Percentiles rank a stretch among this genome's conserved stretches.
Evolutionary conservation across 495 filamentous ascomycete genomes (phyloP).

Genomic region (Tuber borchii): DNA sequence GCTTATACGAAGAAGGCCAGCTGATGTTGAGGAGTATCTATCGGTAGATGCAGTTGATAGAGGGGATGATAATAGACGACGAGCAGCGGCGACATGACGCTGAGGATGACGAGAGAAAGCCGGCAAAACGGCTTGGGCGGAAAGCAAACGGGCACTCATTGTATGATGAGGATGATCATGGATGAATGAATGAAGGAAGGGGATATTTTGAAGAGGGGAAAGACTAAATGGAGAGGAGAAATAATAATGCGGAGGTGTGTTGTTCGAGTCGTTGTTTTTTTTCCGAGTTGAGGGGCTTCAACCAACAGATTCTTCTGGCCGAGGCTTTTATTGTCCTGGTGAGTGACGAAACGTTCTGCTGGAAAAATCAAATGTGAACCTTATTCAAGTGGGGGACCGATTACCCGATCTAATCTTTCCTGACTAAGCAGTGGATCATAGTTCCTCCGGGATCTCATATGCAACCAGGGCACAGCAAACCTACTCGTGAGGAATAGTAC

Average conservation of each 20-base stretch:
- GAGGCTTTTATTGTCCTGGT: background rate
- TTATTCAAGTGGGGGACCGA: background rate
- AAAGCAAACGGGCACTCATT: constrained; percentile 41
- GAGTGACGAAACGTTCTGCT: background rate
- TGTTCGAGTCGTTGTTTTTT: background rate
- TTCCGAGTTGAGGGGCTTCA: background rate
- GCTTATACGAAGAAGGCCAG: constrained; percentile 35
- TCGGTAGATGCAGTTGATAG: constrained; percentile 19
- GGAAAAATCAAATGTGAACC: background rate
- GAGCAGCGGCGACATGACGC: constrained; percentile 2
- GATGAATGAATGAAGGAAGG: background rate
- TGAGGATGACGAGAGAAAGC: constrained; percentile 17
- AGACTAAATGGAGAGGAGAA: background rate
- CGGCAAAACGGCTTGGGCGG: constrained; percentile 23
- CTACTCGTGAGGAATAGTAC: too few species aligned
- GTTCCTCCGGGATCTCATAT: background rate
- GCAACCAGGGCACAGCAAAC: too few species aligned
- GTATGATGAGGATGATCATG: constrained; percentile 7
- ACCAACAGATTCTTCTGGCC: background rate
- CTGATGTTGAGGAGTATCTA: constrained; percentile 16
- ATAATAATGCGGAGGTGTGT: background rate
- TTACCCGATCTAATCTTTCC: background rate
- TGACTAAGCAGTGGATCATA: background rate
- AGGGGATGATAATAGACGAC: constrained; percentile 20
- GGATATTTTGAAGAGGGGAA: background rate